These are phyloP conservation scores for Auxenochlorella pyrenoidosa DNA, from an alignment of 139 green algal species.

Conservation along the genomic window DNA sequence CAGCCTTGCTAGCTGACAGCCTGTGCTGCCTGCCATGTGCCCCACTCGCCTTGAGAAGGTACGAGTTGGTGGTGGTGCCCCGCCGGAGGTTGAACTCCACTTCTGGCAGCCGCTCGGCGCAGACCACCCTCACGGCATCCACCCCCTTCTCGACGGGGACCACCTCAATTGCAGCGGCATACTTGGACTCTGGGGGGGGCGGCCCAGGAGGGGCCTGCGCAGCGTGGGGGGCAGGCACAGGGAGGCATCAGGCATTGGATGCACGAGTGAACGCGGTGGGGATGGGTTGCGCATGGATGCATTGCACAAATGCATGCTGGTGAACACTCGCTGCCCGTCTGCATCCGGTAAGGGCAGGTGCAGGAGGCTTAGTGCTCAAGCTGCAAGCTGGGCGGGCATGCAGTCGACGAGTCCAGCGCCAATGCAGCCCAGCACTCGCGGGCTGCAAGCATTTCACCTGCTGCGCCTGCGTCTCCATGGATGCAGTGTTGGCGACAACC, in stretches of 20 bases:
- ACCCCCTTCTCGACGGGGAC: slow-evolving; percentile 21
- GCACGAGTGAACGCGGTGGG: too few species aligned
- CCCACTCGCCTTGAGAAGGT: slow-evolving; percentile 74
- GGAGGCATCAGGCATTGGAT: background rate
- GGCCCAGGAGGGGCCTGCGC: background rate
- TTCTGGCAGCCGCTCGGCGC: slow-evolving; percentile 54
- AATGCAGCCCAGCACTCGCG: background rate
- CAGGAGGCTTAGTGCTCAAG: too few species aligned
- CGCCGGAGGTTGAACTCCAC: slow-evolving; percentile 87
- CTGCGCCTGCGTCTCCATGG: background rate
- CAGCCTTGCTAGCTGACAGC: too few species aligned
- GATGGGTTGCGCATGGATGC: too few species aligned
- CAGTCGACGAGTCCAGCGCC: too few species aligned
- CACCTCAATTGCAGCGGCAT: background rate
- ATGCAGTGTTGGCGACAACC: background rate
- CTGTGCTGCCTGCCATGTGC: too few species aligned
- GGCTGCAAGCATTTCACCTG: background rate
- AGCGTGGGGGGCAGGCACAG: background rate
- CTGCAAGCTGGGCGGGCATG: too few species aligned
- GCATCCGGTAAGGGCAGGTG: too few species aligned
- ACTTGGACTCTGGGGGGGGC: background rate
- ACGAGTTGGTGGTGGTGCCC: slow-evolving; percentile 93
- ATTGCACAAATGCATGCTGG: too few species aligned
- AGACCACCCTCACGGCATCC: slow-evolving; percentile 35
- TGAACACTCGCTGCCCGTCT: too few species aligned